Evolutionary conservation across 208 protist species (phyloP).

Genomic region (Acanthamoeba royreba): DNA sequence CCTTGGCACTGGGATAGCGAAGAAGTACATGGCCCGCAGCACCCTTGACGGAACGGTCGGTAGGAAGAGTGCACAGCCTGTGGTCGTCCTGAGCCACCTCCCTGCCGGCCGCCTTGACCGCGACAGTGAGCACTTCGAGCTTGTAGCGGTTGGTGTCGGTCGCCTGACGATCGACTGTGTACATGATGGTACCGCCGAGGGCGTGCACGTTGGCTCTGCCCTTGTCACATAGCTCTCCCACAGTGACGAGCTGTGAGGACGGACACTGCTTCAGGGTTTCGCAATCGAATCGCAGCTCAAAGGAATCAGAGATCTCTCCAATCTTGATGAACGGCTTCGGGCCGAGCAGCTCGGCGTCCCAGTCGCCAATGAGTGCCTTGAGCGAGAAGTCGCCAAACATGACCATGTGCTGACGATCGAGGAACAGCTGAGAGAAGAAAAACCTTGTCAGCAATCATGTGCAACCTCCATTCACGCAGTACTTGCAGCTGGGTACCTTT

Average conservation of each 20-base stretch:
- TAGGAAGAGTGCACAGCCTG: background rate
- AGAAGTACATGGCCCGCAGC: background rate
- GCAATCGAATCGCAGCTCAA: background rate
- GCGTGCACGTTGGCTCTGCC: background rate
- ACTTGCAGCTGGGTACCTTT: no score
- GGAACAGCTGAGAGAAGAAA: background rate
- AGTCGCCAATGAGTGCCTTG: background rate
- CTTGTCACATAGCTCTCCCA: slow-evolving; percentile 1
- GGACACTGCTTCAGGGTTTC: background rate
- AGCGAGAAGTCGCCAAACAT: slow-evolving; percentile 22
- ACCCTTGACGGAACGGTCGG: background rate
- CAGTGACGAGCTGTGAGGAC: background rate
- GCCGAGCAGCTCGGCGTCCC: background rate
- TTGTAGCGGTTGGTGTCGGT: background rate
- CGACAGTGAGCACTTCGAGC: background rate
- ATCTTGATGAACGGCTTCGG: background rate
- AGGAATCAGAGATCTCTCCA: background rate
- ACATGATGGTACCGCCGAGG: background rate
- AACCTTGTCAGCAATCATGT: no score
- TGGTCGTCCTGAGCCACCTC: background rate
- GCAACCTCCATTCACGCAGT: no score
- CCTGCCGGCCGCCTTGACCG: background rate
- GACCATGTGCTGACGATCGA: background rate
- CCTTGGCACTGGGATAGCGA: background rate
- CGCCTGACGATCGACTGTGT: background rate